phyloP scores from a whole-genome alignment of 2,329 filamentous ascomycete genomes.

The Alternaria angustiovoidea region DNA sequence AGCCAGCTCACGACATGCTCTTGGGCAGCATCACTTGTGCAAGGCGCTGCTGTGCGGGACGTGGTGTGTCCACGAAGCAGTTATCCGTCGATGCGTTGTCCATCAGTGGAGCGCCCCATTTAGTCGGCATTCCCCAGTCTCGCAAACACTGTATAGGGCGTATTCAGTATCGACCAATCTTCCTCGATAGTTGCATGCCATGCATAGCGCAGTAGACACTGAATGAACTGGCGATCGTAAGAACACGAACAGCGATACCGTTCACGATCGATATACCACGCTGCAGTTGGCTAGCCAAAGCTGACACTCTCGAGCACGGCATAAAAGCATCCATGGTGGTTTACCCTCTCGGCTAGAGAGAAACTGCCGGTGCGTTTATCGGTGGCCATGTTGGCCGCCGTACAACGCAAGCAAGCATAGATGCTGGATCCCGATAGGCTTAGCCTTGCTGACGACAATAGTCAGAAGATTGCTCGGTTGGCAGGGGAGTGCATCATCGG shows the following conservation, averaged over 20 bases:
- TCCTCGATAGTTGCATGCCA: not conserved
- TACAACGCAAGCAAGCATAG: slow-evolving; percentile 19
- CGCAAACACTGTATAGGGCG: not conserved
- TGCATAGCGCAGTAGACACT: not conserved
- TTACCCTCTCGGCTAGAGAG: slow-evolving; percentile 8
- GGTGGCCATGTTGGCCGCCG: slow-evolving; percentile 10
- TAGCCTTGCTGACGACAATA: slow-evolving; percentile 5
- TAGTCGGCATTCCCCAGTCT: not conserved
- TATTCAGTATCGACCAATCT: not conserved
- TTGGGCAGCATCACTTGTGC: slow-evolving; percentile 27
- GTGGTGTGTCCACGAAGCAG: slow-evolving; percentile 24
- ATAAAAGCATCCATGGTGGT: not conserved
- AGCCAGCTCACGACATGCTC: slow-evolving; percentile 16
- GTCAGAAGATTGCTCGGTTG: not conserved
- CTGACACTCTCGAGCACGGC: not conserved
- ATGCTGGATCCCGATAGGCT: slow-evolving; percentile 15
- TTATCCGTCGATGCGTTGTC: slow-evolving; percentile 28
- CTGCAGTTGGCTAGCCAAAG: not conserved
- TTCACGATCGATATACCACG: not conserved
- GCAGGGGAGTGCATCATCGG: slow-evolving; percentile 23
- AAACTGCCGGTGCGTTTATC: slow-evolving; percentile 11
- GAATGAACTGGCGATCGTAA: not conserved
- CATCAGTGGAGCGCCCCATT: slow-evolving; percentile 5
- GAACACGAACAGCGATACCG: not conserved
- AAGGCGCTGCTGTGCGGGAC: slow-evolving; percentile 28